Percentiles rank a stretch among this genome's conserved stretches.
phyloP scores from a whole-genome alignment of 1,284 basidiomycete genomes.

The Hymenochaete sp. region DNA sequence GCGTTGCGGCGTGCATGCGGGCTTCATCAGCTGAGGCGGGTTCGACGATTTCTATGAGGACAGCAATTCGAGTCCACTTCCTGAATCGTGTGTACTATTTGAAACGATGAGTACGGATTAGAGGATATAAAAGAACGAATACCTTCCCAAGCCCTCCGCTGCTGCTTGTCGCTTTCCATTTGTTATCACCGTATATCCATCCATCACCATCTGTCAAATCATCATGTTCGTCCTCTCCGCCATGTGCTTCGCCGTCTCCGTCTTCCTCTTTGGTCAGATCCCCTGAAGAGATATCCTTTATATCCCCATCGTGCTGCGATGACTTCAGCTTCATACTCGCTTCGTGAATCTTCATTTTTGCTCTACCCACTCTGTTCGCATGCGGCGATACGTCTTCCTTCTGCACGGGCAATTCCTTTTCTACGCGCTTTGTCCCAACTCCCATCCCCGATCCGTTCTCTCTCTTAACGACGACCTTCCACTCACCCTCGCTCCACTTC shows the following conservation, averaged over 20 bases:
- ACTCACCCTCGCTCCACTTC: constrained; percentile 84
- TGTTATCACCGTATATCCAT: constrained; percentile 94
- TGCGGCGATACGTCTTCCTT: constrained; percentile 38
- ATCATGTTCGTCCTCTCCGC: constrained; percentile 29
- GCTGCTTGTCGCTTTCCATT: constrained; percentile 77
- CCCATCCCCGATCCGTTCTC: too few relatives aligned
- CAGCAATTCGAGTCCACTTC: constrained; percentile 77
- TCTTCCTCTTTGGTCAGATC: constrained; percentile 5
- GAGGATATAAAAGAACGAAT: constrained; percentile 16
- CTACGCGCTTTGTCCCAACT: constrained; percentile 44
- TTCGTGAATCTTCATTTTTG: constrained; percentile 24
- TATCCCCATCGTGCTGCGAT: constrained; percentile 22
- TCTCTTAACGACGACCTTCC: constrained; percentile 63
- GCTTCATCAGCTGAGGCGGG: constrained; percentile 24
- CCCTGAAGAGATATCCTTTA: constrained; percentile 6
- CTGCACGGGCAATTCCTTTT: constrained; percentile 44
- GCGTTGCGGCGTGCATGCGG: constrained; percentile 2
- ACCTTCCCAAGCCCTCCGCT: constrained; percentile 83
- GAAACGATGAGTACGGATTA: neutral
- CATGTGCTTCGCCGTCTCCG: constrained; percentile 16
- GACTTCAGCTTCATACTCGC: constrained; percentile 24
- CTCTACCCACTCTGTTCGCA: constrained; percentile 30
- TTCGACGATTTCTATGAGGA: constrained; percentile 66
- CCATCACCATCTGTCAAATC: constrained; percentile 76
- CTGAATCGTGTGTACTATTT: constrained; percentile 72